Evolutionary conservation across 768 basidiomycete species (phyloP).

Genomic region (Lentinus tigrinus): DNA sequence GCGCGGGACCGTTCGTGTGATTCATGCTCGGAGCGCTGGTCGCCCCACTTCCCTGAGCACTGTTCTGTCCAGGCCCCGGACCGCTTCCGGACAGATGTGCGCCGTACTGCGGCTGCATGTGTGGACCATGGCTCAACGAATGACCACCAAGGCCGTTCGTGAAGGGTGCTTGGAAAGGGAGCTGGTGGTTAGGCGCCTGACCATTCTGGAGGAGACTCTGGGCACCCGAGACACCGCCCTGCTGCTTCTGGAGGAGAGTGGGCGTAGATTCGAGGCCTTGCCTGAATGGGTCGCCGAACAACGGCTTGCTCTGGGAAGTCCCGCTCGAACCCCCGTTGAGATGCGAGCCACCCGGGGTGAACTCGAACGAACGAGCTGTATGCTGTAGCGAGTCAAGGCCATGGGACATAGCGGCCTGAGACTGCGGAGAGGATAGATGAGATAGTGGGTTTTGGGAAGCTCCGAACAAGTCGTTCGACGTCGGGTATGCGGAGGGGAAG

Average conservation of each 20-base stretch:
- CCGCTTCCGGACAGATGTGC: conserved; percentile 56
- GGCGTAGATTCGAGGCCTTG: conserved; percentile 21
- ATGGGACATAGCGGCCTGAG: conserved; percentile 26
- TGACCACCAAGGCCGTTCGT: conserved; percentile 34
- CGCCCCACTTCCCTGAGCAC: conserved; percentile 14
- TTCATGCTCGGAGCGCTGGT: conserved; percentile 19
- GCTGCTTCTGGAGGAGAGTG: conserved; percentile 19
- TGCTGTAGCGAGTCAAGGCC: conserved; percentile 18
- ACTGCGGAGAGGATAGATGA: conserved; percentile 34
- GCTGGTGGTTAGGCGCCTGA: conserved; percentile 35
- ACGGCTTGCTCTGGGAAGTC: conserved; percentile 16
- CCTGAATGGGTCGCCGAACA: conserved; percentile 24
- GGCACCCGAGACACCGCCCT: conserved; percentile 1
- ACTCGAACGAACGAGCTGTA: conserved; percentile 34
- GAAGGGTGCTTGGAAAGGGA: conserved; percentile 34
- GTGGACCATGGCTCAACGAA: conserved; percentile 32
- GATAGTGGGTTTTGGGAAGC: conserved; percentile 27
- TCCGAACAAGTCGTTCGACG: conserved; percentile 27
- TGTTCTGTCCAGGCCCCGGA: conserved; percentile 25
- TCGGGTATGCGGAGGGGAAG: conserved; percentile 26
- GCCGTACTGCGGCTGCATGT: conserved; percentile 73
- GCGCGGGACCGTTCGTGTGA: conserved; percentile 31
- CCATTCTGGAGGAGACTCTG: conserved; percentile 20
- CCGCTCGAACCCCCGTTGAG: conserved; percentile 13
- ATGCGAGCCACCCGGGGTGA: conserved; percentile 26